phyloP scores from a whole-genome alignment of 2,329 filamentous ascomycete species.

The Magnaporthiopsis poae region DNA sequence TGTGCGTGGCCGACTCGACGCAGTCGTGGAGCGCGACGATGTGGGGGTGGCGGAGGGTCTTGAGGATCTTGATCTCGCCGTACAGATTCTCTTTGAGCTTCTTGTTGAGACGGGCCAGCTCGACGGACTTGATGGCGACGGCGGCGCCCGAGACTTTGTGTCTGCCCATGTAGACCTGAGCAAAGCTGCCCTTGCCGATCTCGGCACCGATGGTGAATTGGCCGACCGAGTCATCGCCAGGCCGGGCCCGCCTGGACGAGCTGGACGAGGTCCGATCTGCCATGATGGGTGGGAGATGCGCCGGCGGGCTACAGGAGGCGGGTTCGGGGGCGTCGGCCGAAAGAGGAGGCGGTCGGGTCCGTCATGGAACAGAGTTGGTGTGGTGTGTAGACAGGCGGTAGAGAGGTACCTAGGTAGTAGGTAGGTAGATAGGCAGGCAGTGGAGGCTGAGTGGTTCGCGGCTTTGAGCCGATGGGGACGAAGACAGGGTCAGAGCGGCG shows the following conservation, averaged over 20 bases:
- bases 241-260: constrained; percentile 3
- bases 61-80: constrained; percentile 89
- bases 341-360: background rate
- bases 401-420: background rate
- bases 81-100: constrained; percentile 95
- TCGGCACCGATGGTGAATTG: constrained; percentile 36
- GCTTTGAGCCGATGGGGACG: background rate
- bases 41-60: constrained; percentile 85
- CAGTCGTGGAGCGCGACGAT: constrained; percentile 95
- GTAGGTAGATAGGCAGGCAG: background rate
- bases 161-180: constrained; percentile 80
- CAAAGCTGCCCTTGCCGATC: constrained; percentile 96
- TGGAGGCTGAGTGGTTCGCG: background rate
- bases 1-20: constrained; percentile 74
- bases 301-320: constrained; percentile 1
- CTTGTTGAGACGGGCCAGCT: constrained; percentile 79
- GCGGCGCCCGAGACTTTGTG: constrained; percentile 75
- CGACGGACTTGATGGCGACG: constrained; percentile 94
- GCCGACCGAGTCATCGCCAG: constrained; percentile 15
- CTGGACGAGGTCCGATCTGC: background rate
- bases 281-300: background rate
- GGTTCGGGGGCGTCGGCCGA: background rate
- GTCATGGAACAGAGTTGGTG: constrained; percentile 1
- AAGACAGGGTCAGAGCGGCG: background rate
- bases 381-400: background rate